These are phyloP conservation scores for Apiospora pterosperma DNA, from an alignment of 2,329 filamentous ascomycete genomes.

Conservation along the genomic window DNA sequence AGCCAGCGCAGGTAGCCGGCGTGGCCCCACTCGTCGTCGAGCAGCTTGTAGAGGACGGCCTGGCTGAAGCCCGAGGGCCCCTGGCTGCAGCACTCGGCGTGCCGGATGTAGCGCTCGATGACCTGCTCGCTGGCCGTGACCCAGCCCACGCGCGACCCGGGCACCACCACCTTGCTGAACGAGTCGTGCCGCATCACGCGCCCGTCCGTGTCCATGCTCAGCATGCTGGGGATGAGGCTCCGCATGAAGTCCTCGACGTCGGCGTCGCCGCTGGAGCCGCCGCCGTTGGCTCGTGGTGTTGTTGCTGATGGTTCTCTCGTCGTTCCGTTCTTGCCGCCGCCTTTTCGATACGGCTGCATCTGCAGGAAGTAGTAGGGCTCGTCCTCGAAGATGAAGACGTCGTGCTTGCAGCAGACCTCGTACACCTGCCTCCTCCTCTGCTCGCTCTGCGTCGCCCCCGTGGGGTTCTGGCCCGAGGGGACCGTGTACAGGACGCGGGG, in stretches of 20 bases:
- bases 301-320: not conserved
- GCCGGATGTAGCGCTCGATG: conserved; percentile 75
- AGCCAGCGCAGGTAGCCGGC: conserved; percentile 87
- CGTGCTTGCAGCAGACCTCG: conserved; percentile 75
- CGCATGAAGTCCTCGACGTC: conserved; percentile 71
- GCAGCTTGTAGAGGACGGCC: conserved; percentile 78
- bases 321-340: not conserved
- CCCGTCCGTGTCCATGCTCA: conserved; percentile 81
- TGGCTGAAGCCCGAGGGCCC: conserved; percentile 84
- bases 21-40: conserved; percentile 95
- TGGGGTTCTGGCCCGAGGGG: conserved; percentile 84
- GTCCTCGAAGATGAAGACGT: conserved; percentile 84
- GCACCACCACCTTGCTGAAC: conserved; percentile 87
- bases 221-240: conserved; percentile 68
- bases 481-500: conserved; percentile 59
- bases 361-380: conserved; percentile 95
- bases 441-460: conserved; percentile 73
- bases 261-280: conserved; percentile 51
- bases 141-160: conserved; percentile 82
- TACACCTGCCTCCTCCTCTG: conserved; percentile 72
- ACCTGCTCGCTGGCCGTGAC: conserved; percentile 84
- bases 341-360: conserved; percentile 66
- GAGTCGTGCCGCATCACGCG: conserved; percentile 89
- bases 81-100: conserved; percentile 81
- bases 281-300: conserved; percentile 23